Percentiles rank a stretch among this genome's conserved stretches.
These are phyloP conservation scores for Gossypium trilobum DNA, from an alignment of 441 rosid genomes.

Conservation along the genomic window DNA sequence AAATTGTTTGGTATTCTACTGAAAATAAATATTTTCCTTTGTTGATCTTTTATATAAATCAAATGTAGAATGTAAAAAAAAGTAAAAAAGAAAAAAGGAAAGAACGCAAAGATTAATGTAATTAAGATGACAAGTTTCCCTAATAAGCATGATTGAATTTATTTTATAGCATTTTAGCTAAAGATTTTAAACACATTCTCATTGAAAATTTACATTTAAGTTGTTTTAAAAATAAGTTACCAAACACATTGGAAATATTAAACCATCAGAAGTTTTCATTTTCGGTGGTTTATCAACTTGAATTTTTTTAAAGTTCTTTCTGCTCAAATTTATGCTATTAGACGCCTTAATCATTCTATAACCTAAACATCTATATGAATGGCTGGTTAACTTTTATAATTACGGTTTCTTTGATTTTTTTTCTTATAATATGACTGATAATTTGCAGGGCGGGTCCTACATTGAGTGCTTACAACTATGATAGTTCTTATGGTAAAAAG, in stretches of 20 bases:
- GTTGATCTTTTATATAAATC: not conserved
- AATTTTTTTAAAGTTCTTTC: not conserved
- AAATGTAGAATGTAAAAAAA: not conserved
- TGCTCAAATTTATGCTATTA: not conserved
- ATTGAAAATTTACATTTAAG: not conserved
- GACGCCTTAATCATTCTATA: not conserved
- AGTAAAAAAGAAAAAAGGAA: not conserved
- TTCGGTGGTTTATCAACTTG: not conserved
- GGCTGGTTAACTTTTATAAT: not conserved
- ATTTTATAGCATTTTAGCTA: not conserved
- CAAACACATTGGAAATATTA: not conserved
- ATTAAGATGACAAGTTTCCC: not conserved
- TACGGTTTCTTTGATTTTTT: slow-evolving; percentile 10
- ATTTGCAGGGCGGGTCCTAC: slow-evolving; percentile 83
- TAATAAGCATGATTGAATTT: not conserved
- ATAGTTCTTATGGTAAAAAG: slow-evolving; percentile 83
- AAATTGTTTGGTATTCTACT: not conserved
- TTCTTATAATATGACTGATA: slow-evolving; percentile 23
- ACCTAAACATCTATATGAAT: not conserved
- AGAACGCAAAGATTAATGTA: not conserved
- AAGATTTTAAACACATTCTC: not conserved
- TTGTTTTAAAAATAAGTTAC: not conserved
- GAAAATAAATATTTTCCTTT: not conserved
- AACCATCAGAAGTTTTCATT: not conserved
- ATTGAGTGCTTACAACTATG: slow-evolving; percentile 94